Evolutionary conservation across 306 rosid genomes (phyloP), one percentile per base, ranked within the genome.

Genomic region (Biancaea sappan): DNA sequence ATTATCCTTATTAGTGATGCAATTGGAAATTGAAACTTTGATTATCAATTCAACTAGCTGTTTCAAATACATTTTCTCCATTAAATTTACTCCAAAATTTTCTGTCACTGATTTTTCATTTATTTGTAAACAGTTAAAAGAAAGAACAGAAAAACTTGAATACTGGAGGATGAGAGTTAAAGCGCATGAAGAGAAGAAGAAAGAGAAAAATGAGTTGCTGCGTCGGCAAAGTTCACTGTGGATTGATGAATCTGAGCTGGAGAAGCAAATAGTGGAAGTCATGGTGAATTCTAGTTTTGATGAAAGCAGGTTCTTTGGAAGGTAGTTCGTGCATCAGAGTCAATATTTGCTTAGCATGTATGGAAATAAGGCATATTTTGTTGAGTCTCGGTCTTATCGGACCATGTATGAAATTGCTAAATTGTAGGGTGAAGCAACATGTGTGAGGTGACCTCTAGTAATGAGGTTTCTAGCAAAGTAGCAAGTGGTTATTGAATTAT

Each of bases 141-240:
- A 93, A 79, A 84, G 91, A 84, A 85, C 79, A 3, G 97, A 83
- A 86, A 91, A 91, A 47, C 86, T 89, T 40, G 97, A 89, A 71
- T 38, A 81, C 69, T 93, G 98, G 97, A 93, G 84, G 79, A 87
- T 60, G 93, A 82, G 75, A 80, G 77, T 82, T 47, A 79, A 77
- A 54, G 77, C 0, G 52, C 83, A 85, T 50, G 83, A 73, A 37
- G 84, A 82, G 67, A 90, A 90, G 82, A 92, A 87, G 84, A 80
- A 71, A 47, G 79, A 67, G 79, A 85, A 87, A 82, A 91, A 80
- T 9, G 89, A 91, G 47, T 82, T 79, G 29, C 51, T 89, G 71
- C 87, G 63, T 18, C 76, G 61, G 9, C 75, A 84, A 66, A 93
- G 98, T 82, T 91, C 97, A 0, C 0, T 59, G 16, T 93, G 98